phyloP scores from a whole-genome alignment of 139 green algal genomes.

The Chlamydomonas asymmetrica region DNA sequence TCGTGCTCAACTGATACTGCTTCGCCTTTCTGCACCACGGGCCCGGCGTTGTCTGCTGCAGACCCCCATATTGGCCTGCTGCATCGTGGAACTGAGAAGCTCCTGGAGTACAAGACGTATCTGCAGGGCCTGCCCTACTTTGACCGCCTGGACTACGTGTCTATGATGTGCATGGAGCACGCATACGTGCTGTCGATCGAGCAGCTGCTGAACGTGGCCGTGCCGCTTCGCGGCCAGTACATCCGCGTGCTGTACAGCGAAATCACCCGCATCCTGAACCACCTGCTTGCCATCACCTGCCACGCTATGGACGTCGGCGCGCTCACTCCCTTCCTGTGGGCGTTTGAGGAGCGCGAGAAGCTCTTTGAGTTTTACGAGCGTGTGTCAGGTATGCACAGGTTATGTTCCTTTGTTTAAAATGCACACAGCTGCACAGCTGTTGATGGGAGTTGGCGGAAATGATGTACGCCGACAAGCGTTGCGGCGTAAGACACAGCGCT shows the following conservation, averaged over 20 bases:
- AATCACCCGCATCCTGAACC: slow-evolving; percentile 86
- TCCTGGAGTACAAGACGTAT: slow-evolving; percentile 92
- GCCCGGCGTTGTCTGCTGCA: too few relatives aligned
- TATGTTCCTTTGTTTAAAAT: too few relatives aligned
- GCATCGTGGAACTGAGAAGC: slow-evolving; percentile 85
- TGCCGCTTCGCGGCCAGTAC: slow-evolving; percentile 70
- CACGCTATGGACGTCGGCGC: slow-evolving; percentile 77
- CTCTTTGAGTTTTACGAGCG: slow-evolving; percentile 89
- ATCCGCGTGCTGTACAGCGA: slow-evolving; percentile 83
- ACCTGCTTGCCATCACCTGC: slow-evolving; percentile 73
- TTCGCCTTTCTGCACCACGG: too few relatives aligned
- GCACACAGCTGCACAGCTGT: too few relatives aligned
- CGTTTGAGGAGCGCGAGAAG: slow-evolving; percentile 88
- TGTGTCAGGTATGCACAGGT: slow-evolving; percentile 42
- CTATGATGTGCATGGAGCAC: slow-evolving; percentile 91
- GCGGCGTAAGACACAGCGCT: too few relatives aligned
- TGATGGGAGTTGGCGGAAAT: too few relatives aligned
- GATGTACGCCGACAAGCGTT: too few relatives aligned
- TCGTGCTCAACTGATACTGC: too few relatives aligned
- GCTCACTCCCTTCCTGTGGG: slow-evolving; percentile 85
- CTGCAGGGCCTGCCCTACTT: slow-evolving; percentile 88
- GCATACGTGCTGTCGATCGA: slow-evolving; percentile 82
- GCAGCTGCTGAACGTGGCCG: slow-evolving; percentile 57
- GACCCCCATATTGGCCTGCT: slow-evolving; percentile 88
- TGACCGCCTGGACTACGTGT: slow-evolving; percentile 88